Base-by-base conservation (phyloP, 768 basidiomycete species). In the Termitomyces sp. region DNA sequence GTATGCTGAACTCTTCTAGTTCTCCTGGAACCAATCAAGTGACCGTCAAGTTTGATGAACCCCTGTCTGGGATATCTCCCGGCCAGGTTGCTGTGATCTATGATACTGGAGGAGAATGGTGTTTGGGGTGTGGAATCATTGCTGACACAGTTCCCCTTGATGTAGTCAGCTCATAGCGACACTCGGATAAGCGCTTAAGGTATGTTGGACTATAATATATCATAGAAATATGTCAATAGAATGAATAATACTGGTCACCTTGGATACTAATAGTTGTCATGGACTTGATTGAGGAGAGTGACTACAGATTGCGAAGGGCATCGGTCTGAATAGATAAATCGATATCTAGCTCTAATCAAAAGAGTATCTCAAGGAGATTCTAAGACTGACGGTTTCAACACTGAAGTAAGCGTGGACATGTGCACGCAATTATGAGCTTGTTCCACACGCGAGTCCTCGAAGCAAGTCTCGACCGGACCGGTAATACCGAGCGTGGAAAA, bases 61-160 rank as follows among this genome's bases (percentile, higher is more conserved):
- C 87, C 0, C 77, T 89, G 50, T 80, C 81, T 42, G 87, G 84
- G 6, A 84, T 94, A 16, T 79, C 91, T 0, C 81, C 85, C 0
- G 95, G 95, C 1, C 95, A 98, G 70, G 81, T 90, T 29, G 87
- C 86, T 6, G 85, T 82, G 0, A 62, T 96, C 2, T 97, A 86
- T 70, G 78, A 84, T 56, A 82, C 75, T 2, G 79, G 83, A 46
- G 84, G 76, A 2, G 79, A 85, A 46, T 88, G 87, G 85, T 94
- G 92, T 70, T 75, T 96, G 31, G 94, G 94, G 2, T 89, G 88
- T 65, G 94, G 92, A 33, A 71, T 79, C 6, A 94, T 97, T 50
- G 60, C 48, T 2, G 54, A 60, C 24, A 54, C 66, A 48, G 24
- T 18, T 34, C 42, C 42, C 34, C 20, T 24, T 8, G 20, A 45